Evolutionary conservation across 345 rosid genomes (phyloP), one percentile per base, ranked within the genome.

Genomic region (Pistacia vera): DNA sequence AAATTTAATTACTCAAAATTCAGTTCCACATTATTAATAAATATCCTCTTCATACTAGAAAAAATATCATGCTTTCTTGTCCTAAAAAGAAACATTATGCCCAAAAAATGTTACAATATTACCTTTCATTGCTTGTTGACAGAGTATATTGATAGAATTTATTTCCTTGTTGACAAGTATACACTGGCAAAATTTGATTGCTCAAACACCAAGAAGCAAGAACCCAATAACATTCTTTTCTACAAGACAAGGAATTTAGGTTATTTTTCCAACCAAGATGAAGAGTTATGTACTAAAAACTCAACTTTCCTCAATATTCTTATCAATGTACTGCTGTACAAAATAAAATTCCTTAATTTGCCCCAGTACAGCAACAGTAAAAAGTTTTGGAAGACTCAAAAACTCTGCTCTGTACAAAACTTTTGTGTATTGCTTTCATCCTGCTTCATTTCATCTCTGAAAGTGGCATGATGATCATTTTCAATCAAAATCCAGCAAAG

Each of bases 361-460:
- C 70, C 59, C 56, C 7, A 71, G 75, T 73, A 77, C 79, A 66
- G 76, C 64, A 67, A 77, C 63, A 52, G 20, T 51, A 18, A 56
- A 74, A 75, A 63, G 44, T 76, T 38, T 38, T 11, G 61, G 60
- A 55, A 74, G 11, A 17, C 48, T 55, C 22, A 63, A 72, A 81
- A 81, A 77, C n/a, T 71, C 75, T 51, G 61, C 75, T n/a, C 84
- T 83, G 71, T 77, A 80, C 84, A 86, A 68, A 54, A 38, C 41
- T 70, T 67, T 11, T 67, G 36, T 48, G 60, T 71, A 66, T 71
- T 67, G 79, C 80, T 62, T 70, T 66, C 56, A 63, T 70, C 67
- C 33, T 46, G 28, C 52, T 62, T n/a, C 49, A 28, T 67, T 67
- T 67, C 28, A 11, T 25, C 38, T 74, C 54, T 3, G 36, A 55